Conservation (phyloP, 805 yeast genomes). For the Barnettozyma salicaria region DNA sequence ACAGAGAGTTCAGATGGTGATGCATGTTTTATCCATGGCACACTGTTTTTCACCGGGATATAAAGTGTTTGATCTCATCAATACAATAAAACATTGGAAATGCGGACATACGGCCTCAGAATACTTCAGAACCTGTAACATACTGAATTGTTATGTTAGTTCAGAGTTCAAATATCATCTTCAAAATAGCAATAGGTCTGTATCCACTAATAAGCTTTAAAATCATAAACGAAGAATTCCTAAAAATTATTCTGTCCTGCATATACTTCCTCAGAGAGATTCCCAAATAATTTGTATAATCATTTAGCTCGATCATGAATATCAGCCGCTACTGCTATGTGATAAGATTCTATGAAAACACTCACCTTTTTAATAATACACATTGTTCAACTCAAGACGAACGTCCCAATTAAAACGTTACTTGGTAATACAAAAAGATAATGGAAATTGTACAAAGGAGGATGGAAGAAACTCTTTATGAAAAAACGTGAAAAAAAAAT, state of each 20-base stretch:
- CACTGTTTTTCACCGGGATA: constrained; percentile 54
- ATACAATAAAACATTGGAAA: constrained; percentile 4
- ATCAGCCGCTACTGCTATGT: not conserved
- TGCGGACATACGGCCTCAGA: too few relatives aligned
- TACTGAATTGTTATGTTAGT: too few relatives aligned
- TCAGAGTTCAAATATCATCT: too few relatives aligned
- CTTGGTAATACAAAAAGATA: too few relatives aligned
- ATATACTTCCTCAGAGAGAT: constrained; percentile 64
- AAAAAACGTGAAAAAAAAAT: too few relatives aligned
- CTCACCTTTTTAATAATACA: constrained; percentile 2
- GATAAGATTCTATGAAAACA: not conserved
- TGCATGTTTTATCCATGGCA: constrained; percentile 89
- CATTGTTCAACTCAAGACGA: not conserved
- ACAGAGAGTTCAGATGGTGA: constrained; percentile 84
- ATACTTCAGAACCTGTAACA: too few relatives aligned
- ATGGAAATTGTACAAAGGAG: too few relatives aligned
- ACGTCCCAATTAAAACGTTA: too few relatives aligned
- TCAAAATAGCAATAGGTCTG: too few relatives aligned
- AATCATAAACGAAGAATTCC: constrained; percentile 79
- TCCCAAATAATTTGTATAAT: constrained; percentile 31
- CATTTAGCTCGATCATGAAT: constrained; percentile 18
- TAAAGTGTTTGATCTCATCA: constrained; percentile 22
- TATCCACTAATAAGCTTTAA: not conserved
- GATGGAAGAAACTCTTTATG: too few relatives aligned
- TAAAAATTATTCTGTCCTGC: constrained; percentile 60